These are phyloP conservation scores for Westerdykella aurantiaca DNA, from an alignment of 2,329 filamentous ascomycete genomes.

Conservation along the genomic window DNA sequence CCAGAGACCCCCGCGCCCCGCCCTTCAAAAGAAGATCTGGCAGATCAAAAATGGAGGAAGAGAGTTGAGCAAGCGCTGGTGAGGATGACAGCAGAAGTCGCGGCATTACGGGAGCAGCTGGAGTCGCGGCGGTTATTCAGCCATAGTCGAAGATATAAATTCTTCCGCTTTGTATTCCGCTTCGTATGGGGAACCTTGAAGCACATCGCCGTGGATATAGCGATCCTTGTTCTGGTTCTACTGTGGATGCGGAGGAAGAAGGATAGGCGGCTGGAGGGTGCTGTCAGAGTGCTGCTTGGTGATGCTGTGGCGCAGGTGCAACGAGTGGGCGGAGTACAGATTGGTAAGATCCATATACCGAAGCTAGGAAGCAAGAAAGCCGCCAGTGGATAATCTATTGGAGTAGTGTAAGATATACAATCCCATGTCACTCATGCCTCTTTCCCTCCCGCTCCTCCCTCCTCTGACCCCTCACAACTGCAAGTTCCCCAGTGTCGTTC, in stretches of 20 bases:
- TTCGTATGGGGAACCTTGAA: conserved; percentile 63
- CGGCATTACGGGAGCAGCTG: conserved; percentile 86
- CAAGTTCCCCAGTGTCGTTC: not conserved
- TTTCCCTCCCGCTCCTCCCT: too few relatives aligned
- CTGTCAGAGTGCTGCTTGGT: conserved; percentile 60
- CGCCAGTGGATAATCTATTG: not conserved
- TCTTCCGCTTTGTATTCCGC: conserved; percentile 60
- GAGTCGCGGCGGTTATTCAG: conserved; percentile 68
- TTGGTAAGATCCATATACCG: conserved; percentile 21
- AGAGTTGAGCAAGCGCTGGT: conserved; percentile 81
- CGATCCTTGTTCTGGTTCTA: conserved; percentile 60
- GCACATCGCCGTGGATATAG: conserved; percentile 67
- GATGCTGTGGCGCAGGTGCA: conserved; percentile 39
- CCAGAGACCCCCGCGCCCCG: not conserved
- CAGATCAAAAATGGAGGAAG: conserved; percentile 64
- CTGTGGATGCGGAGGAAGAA: conserved; percentile 67
- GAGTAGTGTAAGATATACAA: too few relatives aligned
- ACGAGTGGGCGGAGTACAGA: conserved; percentile 24
- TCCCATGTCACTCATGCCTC: too few relatives aligned
- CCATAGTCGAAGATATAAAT: conserved; percentile 57
- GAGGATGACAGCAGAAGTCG: conserved; percentile 86
- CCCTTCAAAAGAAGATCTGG: conserved; percentile 13
- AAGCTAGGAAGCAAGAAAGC: conserved; percentile 16
- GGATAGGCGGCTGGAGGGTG: conserved; percentile 65
- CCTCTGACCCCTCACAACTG: not conserved